Conservation (phyloP, 257 asterid species). For the Solanum paucissectum region DNA sequence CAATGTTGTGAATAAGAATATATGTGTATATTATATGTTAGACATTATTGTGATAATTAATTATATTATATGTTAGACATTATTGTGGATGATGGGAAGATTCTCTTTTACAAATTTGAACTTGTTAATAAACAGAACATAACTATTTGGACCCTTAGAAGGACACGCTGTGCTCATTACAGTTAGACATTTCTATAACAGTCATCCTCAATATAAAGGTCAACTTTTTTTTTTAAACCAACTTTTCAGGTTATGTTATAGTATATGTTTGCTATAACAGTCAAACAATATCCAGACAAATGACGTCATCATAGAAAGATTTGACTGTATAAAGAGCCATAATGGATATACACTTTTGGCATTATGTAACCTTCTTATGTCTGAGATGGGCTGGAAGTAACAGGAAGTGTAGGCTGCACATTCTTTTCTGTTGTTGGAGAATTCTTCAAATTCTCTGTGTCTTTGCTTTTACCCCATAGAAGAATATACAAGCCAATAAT, state of each 20-base stretch:
- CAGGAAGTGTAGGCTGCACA: slow-evolving; percentile 3
- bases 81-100: not conserved
- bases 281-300: not conserved
- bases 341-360: not conserved
- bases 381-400: not conserved
- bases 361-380: not conserved
- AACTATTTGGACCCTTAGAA: not conserved
- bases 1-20: not conserved
- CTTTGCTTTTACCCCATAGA: slow-evolving; percentile 73
- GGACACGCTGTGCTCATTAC: not conserved
- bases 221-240: not conserved
- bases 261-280: not conserved
- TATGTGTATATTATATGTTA: not conserved
- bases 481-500: slow-evolving; percentile 54
- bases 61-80: not conserved
- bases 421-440: slow-evolving; percentile 5
- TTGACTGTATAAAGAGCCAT: not conserved
- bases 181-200: not conserved
- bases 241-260: not conserved
- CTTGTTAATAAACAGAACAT: not conserved
- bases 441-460: slow-evolving; percentile 13
- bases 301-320: not conserved
- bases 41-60: not conserved
- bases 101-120: not conserved
- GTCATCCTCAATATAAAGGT: not conserved